Evolutionary conservation across 352 stramenopile genomes (phyloP).

Genomic region (Globisporangium solare): DNA sequence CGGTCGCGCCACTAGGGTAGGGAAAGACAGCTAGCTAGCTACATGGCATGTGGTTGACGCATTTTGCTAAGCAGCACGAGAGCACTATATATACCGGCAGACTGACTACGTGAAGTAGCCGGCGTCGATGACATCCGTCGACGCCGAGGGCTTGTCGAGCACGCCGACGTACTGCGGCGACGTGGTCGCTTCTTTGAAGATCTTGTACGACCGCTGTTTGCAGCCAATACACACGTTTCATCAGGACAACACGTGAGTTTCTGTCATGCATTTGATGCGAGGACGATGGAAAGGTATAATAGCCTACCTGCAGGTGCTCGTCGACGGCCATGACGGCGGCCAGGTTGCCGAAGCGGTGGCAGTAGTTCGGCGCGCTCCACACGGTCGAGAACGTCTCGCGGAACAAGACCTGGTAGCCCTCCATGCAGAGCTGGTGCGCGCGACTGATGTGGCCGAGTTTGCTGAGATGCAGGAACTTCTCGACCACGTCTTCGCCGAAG

Average conservation of each 20-base stretch:
- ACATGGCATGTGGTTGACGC: no score
- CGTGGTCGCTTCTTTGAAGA: conserved; percentile 72
- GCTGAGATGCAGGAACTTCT: conserved; percentile 82
- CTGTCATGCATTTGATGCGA: no score
- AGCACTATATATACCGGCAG: no score
- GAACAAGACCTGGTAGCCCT: conserved; percentile 76
- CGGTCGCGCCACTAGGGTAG: conserved; percentile 36
- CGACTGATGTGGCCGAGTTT: conserved; percentile 74
- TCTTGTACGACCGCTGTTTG: conserved; percentile 74
- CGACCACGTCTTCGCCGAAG: conserved; percentile 81
- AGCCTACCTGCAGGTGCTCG: conserved; percentile 45
- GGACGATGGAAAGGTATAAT: no score
- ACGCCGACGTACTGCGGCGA: conserved; percentile 69
- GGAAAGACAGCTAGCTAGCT: no score
- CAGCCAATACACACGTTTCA: neutral
- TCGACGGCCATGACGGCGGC: conserved; percentile 68
- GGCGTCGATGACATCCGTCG: conserved; percentile 75
- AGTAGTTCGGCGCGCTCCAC: conserved; percentile 87
- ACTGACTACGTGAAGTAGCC: conserved; percentile 77
- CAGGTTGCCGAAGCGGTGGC: conserved; percentile 79
- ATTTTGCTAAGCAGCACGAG: neutral
- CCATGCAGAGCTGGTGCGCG: conserved; percentile 85
- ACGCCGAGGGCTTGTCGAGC: conserved; percentile 62
- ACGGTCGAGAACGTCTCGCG: conserved; percentile 77
- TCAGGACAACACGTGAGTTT: conserved; percentile 2